phyloP scores from a whole-genome alignment of 2,329 filamentous ascomycete species.

The Penicillium hordei region DNA sequence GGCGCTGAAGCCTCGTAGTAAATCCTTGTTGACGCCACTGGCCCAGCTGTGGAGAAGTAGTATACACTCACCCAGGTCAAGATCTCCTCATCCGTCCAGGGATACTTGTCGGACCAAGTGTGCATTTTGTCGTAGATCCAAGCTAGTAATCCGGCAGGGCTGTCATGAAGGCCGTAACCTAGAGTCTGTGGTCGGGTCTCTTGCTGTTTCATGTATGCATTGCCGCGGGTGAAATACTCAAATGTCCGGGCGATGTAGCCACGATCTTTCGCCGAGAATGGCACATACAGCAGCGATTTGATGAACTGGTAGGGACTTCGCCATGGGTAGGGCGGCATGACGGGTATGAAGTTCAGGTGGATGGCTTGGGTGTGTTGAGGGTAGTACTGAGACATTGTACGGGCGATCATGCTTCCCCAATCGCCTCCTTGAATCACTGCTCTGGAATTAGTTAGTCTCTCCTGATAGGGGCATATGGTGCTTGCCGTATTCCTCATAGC shows the following conservation, averaged over 20 bases:
- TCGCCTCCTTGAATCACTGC: conserved; percentile 62
- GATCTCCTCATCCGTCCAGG: conserved; percentile 74
- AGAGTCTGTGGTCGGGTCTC: conserved; percentile 71
- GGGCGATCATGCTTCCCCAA: conserved; percentile 66
- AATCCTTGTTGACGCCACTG: conserved; percentile 65
- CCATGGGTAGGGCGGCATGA: conserved; percentile 51
- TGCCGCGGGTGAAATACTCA: conserved; percentile 27
- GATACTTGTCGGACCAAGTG: conserved; percentile 71
- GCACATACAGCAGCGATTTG: conserved; percentile 29
- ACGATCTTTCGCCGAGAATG: conserved; percentile 30
- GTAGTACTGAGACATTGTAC: conserved; percentile 60
- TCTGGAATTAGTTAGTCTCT: conserved; percentile 1
- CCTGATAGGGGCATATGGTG: background rate
- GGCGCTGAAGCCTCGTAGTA: conserved; percentile 65
- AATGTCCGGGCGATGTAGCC: conserved; percentile 23
- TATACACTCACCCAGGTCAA: conserved; percentile 74
- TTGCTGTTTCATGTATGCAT: conserved; percentile 60
- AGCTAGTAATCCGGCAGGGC: conserved; percentile 67
- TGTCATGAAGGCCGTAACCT: conserved; percentile 67
- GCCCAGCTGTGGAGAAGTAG: conserved; percentile 67
- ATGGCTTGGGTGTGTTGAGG: conserved; percentile 58
- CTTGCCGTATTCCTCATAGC: conserved; percentile 60
- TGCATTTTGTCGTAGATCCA: conserved; percentile 83
- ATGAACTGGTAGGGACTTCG: conserved; percentile 57
- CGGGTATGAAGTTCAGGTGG: conserved; percentile 61